phyloP scores from a whole-genome alignment of 225 moss, liverwort and hornwort genomes.

The Marchantia paleacea region DNA sequence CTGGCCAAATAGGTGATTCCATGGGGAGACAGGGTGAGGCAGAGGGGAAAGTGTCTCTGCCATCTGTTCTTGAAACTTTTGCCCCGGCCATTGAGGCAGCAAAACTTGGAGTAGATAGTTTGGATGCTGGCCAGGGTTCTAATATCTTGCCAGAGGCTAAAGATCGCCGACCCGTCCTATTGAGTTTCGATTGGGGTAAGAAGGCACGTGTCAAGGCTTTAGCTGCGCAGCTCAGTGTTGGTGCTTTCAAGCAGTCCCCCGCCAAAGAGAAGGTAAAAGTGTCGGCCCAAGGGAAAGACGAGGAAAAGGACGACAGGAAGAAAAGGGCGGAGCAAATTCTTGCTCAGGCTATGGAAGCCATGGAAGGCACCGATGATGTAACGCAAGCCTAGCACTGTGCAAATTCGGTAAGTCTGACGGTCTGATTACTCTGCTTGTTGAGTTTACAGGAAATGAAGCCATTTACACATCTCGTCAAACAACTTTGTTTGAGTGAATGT shows the following conservation, averaged over 20 bases:
- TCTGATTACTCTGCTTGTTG: background rate
- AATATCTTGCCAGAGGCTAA: slow-evolving; percentile 64
- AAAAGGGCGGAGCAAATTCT: slow-evolving; percentile 92
- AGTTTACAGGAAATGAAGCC: background rate
- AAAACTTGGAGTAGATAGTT: slow-evolving; percentile 24
- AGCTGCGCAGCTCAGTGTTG: slow-evolving; percentile 69
- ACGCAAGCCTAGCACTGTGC: slow-evolving; percentile 16
- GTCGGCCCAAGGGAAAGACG: slow-evolving; percentile 62
- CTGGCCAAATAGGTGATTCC: slow-evolving; percentile 50
- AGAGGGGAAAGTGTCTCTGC: slow-evolving; percentile 61
- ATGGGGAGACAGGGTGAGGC: slow-evolving; percentile 42
- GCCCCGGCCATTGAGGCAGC: slow-evolving; percentile 62
- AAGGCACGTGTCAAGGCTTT: slow-evolving; percentile 70
- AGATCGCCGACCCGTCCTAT: slow-evolving; percentile 69
- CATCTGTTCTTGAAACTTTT: slow-evolving; percentile 86
- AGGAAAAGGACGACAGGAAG: slow-evolving; percentile 90
- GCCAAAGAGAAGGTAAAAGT: slow-evolving; percentile 55
- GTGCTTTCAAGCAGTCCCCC: slow-evolving; percentile 45
- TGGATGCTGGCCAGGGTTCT: slow-evolving; percentile 5
- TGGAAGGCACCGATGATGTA: slow-evolving; percentile 36
- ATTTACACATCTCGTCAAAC: background rate
- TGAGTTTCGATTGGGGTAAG: slow-evolving; percentile 84
- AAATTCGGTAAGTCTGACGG: background rate
- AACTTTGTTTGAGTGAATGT: background rate
- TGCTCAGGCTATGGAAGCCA: slow-evolving; percentile 73